Base-by-base conservation (phyloP, 2,329 filamentous ascomycete genomes). In the Hysterium pulicare region DNA sequence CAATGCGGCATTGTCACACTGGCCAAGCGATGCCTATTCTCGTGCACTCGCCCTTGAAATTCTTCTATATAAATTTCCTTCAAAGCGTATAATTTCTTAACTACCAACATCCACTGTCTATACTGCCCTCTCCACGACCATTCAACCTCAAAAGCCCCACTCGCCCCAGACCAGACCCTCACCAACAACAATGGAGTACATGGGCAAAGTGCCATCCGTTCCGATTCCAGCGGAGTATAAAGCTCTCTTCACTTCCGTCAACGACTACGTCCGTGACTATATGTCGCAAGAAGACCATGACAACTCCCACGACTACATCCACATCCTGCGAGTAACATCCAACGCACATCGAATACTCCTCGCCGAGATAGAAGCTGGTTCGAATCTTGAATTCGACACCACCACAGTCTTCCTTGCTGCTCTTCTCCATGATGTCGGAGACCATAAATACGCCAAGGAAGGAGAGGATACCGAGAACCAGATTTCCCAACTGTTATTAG, bases 291-390 rank as follows among this genome's bases (percentile, higher is more conserved):
- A 49, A 6, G 42, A 41, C 16, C 57, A 67, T 40, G 90, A 96
- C 69, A 82, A 82, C 39, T 95, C 88, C 2, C 90, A 96, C 71
- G 88, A 95, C 71, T 94, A 87, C 72, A 73, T 80, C 43, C 90
- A 96, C 66, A 87, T 95, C 57, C 73, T 82, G 49, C 84, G 90
- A 40, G 90, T 96, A 17, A 71, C 90, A 17, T 76, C 78, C n/a
- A 78, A 93, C 26, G 80, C 89, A 5, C 79, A 80, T 34, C 71
- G 77, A 52, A 84, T 90, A 48, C 74, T 86, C 44, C 58, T 72
- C 37, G 63, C 67, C 31, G 77, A 82, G 40, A 66, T 58, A 59
- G 41, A 53, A 43, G 38, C 62, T 55, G 33, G 42, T 2, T 6
- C 24, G 1, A 26, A 45, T 4, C 45, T 40, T 15, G 32, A 50